Conservation (phyloP, 2,329 filamentous ascomycete species). For the Fusarium protoensiforme region DNA sequence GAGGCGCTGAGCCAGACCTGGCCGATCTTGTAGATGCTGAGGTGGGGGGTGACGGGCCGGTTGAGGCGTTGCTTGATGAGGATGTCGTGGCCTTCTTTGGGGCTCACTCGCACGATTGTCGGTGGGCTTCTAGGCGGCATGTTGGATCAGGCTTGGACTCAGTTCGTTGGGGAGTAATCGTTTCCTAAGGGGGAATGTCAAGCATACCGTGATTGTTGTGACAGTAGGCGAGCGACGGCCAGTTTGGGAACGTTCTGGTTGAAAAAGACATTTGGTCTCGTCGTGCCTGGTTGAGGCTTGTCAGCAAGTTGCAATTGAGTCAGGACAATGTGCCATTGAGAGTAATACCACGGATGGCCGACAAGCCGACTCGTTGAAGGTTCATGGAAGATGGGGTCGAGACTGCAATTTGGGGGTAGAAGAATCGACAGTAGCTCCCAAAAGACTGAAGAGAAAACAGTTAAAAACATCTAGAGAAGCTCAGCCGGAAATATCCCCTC, state of each 20-base stretch:
- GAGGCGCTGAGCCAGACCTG: slow-evolving; percentile 29
- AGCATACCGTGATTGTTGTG: slow-evolving; percentile 8
- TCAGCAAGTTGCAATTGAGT: background rate
- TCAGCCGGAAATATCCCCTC: background rate
- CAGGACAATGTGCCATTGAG: background rate
- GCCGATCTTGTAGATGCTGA: slow-evolving; percentile 16
- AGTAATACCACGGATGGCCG: background rate
- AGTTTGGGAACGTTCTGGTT: background rate
- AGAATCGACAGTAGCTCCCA: background rate
- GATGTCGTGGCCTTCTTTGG: slow-evolving; percentile 6
- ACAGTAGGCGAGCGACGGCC: background rate
- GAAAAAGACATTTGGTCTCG: background rate
- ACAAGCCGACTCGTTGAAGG: background rate
- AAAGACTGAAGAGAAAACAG: background rate
- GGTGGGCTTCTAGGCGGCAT: background rate
- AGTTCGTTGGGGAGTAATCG: background rate
- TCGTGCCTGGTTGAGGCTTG: background rate
- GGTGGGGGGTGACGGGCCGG: slow-evolving; percentile 17
- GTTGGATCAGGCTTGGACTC: background rate
- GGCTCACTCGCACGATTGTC: background rate
- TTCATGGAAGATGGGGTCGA: background rate
- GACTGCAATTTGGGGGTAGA: background rate
- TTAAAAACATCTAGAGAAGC: background rate
- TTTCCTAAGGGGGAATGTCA: background rate
- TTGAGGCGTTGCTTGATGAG: slow-evolving; percentile 18